Evolutionary conservation across 441 rosid species (phyloP).

Genomic region (Viola pubescens): DNA sequence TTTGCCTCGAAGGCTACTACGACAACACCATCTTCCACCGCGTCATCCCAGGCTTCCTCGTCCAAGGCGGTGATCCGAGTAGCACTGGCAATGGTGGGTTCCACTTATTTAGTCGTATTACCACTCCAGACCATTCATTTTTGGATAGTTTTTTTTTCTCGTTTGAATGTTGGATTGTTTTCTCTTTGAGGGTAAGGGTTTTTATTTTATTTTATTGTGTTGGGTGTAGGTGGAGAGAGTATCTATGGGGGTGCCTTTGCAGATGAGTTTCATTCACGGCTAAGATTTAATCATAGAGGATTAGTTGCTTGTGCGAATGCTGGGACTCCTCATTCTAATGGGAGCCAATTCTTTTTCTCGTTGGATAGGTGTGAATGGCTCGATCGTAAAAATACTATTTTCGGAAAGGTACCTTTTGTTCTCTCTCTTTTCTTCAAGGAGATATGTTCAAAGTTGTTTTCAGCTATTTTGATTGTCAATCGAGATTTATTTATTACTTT

Average conservation of each 20-base stretch:
- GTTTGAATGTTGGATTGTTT: background rate
- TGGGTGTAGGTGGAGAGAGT: constrained; percentile 68
- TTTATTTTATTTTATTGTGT: background rate
- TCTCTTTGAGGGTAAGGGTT: background rate
- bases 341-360: constrained; percentile 85
- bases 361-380: constrained; percentile 94
- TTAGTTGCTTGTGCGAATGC: constrained; percentile 89
- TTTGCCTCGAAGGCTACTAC: constrained; percentile 86
- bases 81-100: constrained; percentile 67
- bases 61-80: constrained; percentile 90
- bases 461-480: constrained; percentile 6
- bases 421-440: background rate
- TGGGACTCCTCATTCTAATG: constrained; percentile 71
- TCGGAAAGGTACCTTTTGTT: constrained; percentile 63
- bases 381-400: constrained; percentile 69
- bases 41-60: constrained; percentile 74
- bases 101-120: no score
- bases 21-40: constrained; percentile 85
- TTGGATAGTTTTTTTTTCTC: background rate
- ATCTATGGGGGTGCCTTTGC: constrained; percentile 61
- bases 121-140: background rate
- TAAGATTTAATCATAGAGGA: constrained; percentile 86
- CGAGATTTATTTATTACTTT: background rate
- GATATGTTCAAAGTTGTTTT: background rate
- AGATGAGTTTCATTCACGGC: constrained; percentile 82